These are phyloP conservation scores for Thinopyrum elongatum DNA, from an alignment of 176 grass and related monocot species.

Conservation along the genomic window DNA sequence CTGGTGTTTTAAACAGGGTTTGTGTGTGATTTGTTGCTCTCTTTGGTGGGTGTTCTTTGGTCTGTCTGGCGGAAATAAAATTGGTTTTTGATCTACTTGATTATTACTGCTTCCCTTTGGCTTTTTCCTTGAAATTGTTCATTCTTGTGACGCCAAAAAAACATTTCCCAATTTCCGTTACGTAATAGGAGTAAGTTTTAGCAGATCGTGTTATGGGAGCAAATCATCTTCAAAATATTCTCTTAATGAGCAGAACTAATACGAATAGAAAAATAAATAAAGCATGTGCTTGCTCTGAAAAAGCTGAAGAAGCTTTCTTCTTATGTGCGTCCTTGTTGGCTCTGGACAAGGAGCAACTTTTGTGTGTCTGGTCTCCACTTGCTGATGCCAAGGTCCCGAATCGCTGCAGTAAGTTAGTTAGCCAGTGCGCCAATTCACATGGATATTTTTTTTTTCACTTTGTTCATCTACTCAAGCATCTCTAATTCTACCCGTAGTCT, in stretches of 20 bases:
- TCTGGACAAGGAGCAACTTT: slow-evolving; percentile 18
- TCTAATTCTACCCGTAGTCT: neutral
- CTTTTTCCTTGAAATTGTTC: neutral
- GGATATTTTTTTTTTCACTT: neutral
- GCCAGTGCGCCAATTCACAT: neutral
- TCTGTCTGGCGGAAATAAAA: neutral
- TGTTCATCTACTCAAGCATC: neutral
- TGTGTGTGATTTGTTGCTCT: neutral
- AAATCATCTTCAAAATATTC: neutral
- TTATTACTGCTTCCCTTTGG: neutral
- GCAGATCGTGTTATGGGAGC: neutral
- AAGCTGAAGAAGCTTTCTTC: slow-evolving; percentile 23
- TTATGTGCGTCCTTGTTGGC: neutral
- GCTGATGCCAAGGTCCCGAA: slow-evolving; percentile 9
- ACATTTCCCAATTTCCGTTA: neutral
- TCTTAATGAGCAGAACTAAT: neutral
- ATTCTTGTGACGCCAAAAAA: neutral
- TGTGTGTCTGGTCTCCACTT: neutral
- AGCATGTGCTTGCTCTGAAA: slow-evolving; percentile 9
- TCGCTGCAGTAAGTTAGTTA: neutral
- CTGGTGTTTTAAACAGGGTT: neutral
- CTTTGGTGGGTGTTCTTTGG: neutral
- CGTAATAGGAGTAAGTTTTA: neutral
- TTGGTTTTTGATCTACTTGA: neutral
- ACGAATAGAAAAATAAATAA: neutral